phyloP scores from a whole-genome alignment of 2,329 filamentous ascomycete genomes.

The Aspergillus udagawae region DNA sequence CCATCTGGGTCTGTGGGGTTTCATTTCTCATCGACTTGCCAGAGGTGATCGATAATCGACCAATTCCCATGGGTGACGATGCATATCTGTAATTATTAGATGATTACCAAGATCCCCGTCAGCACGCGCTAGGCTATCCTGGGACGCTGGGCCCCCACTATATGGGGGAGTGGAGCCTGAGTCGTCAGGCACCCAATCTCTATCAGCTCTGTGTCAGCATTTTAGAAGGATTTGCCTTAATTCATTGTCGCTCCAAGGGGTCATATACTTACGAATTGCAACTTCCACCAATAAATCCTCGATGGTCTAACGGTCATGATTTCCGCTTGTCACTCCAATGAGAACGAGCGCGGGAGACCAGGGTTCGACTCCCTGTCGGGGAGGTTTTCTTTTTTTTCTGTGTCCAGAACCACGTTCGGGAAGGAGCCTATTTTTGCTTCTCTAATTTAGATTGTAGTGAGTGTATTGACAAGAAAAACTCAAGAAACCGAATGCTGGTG shows the following conservation, averaged over 20 bases:
- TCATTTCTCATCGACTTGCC: background rate
- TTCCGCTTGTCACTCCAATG: conserved; percentile 1
- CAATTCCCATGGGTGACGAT: no score
- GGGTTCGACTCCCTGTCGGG: background rate
- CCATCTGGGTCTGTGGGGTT: background rate
- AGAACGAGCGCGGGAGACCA: background rate
- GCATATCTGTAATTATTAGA: background rate
- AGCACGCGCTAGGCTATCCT: conserved; percentile 18
- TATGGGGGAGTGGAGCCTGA: background rate
- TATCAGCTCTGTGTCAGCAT: background rate
- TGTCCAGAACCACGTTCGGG: no score
- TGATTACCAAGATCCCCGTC: conserved; percentile 25
- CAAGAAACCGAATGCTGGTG: background rate
- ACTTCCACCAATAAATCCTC: background rate
- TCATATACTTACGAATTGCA: background rate
- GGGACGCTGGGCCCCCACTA: background rate
- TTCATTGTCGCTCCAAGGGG: background rate
- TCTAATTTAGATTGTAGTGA: background rate
- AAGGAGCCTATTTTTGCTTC: background rate
- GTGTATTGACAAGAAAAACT: no score
- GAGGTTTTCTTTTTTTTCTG: background rate
- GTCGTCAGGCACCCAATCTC: background rate
- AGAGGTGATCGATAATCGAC: background rate
- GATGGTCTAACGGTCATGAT: conserved; percentile 2
- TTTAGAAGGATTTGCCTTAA: background rate